These are phyloP conservation scores for Rhynchosporium secalis DNA, from an alignment of 2,329 filamentous ascomycete genomes.

Conservation along the genomic window DNA sequence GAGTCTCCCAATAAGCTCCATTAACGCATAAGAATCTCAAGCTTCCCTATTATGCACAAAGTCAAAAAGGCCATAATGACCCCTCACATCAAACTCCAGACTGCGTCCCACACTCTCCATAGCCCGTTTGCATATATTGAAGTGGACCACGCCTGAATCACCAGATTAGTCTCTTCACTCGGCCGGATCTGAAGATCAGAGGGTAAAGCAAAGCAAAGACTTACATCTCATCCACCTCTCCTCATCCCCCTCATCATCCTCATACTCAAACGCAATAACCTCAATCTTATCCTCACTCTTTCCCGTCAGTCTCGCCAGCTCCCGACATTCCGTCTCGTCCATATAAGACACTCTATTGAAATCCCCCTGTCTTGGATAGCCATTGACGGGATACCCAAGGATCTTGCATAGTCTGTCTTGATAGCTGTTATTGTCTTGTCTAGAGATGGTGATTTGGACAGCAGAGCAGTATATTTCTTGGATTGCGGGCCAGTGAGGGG, in stretches of 20 bases:
- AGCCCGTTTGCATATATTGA: background rate
- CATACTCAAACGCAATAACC: slow-evolving; percentile 11
- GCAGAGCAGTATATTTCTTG: slow-evolving; percentile 6
- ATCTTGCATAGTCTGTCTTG: slow-evolving; percentile 7
- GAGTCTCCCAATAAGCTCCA: background rate
- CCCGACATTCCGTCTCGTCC: slow-evolving; percentile 10
- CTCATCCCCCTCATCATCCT: slow-evolving; percentile 8
- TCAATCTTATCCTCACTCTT: slow-evolving; percentile 3
- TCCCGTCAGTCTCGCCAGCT: background rate
- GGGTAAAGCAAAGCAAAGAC: background rate
- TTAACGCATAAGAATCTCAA: background rate
- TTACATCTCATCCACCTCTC: slow-evolving; percentile 10
- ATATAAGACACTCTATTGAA: slow-evolving; percentile 7
- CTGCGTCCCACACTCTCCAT: slow-evolving; percentile 10
- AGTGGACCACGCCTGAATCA: background rate
- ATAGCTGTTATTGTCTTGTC: background rate
- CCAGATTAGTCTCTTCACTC: background rate
- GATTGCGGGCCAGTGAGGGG: slow-evolving; percentile 7
- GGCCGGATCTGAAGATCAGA: slow-evolving; percentile 17
- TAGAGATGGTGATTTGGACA: background rate
- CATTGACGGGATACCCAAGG: slow-evolving; percentile 11
- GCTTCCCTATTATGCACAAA: background rate
- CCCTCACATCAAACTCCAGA: background rate
- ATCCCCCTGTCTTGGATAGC: background rate
- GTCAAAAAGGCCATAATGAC: slow-evolving; percentile 3